These are phyloP conservation scores for Aspergillus uvarum DNA, from an alignment of 2,329 filamentous ascomycete species.

Conservation along the genomic window DNA sequence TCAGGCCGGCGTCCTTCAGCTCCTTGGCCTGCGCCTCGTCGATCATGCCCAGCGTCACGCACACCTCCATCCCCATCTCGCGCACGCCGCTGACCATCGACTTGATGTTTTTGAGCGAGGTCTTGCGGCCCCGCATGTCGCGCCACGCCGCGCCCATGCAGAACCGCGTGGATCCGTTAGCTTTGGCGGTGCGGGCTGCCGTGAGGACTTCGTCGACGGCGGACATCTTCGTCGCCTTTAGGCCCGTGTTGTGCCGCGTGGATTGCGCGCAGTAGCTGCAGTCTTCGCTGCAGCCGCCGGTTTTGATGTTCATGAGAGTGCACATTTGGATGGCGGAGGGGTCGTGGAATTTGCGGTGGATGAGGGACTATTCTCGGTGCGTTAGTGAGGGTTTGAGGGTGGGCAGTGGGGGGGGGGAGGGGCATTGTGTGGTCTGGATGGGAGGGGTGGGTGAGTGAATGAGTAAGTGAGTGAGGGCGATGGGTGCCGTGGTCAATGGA, in stretches of 20 bases:
- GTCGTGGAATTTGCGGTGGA: slow-evolving; percentile 84
- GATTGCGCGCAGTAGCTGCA: slow-evolving; percentile 93
- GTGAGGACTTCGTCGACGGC: slow-evolving; percentile 77
- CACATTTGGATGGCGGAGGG: slow-evolving; percentile 85
- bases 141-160: slow-evolving; percentile 95
- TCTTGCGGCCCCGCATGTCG: slow-evolving; percentile 89
- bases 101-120: slow-evolving; percentile 77
- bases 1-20: slow-evolving; percentile 78
- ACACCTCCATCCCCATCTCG: slow-evolving; percentile 82
- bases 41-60: slow-evolving; percentile 94
- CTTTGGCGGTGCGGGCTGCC: slow-evolving; percentile 73
- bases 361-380: slow-evolving; percentile 56
- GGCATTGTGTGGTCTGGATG: no score
- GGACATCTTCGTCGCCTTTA: slow-evolving; percentile 76
- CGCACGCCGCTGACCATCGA: slow-evolving; percentile 81
- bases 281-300: slow-evolving; percentile 86
- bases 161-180: slow-evolving; percentile 84
- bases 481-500: no score
- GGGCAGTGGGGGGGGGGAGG: no score
- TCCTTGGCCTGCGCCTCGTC: slow-evolving; percentile 76
- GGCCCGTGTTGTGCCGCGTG: slow-evolving; percentile 73
- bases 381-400: background rate
- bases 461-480: no score
- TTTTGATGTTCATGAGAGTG: slow-evolving; percentile 96
- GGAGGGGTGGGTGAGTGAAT: no score